Percentiles rank a stretch among this genome's conserved stretches.
These are phyloP conservation scores for Amylostereum areolatum DNA, from an alignment of 1,284 basidiomycete genomes.

Conservation along the genomic window DNA sequence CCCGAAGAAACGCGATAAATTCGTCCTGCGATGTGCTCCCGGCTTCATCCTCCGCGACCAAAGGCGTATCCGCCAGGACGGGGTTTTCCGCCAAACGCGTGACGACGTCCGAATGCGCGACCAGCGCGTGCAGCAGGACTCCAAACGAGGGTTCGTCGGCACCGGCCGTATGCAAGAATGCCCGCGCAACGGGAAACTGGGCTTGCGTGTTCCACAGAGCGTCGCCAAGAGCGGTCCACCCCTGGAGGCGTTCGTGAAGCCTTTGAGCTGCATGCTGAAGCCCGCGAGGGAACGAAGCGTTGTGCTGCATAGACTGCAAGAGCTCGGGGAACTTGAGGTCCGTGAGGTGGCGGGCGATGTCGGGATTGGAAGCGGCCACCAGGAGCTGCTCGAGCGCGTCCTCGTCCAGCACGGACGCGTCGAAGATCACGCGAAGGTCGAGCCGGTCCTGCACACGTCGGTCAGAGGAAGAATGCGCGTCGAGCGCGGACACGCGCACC, in stretches of 20 bases:
- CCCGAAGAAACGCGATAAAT: slow-evolving; percentile 57
- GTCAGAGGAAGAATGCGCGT: neutral
- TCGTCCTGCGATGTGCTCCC: slow-evolving; percentile 41
- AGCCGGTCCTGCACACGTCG: slow-evolving; percentile 40
- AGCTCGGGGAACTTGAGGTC: slow-evolving; percentile 34
- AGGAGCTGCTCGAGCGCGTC: slow-evolving; percentile 47
- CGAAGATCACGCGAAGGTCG: slow-evolving; percentile 49
- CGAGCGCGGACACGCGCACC: slow-evolving; percentile 22
- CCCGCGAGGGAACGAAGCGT: slow-evolving; percentile 31
- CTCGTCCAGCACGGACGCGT: slow-evolving; percentile 45
- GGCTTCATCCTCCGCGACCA: slow-evolving; percentile 22
- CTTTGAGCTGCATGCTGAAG: slow-evolving; percentile 37
- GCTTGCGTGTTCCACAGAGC: slow-evolving; percentile 47
- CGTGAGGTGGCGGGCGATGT: slow-evolving; percentile 46
- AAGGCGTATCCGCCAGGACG: slow-evolving; percentile 28
- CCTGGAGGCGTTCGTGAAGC: slow-evolving; percentile 42
- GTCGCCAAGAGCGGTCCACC: slow-evolving; percentile 59
- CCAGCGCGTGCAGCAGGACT: slow-evolving; percentile 64
- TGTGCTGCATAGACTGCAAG: slow-evolving; percentile 35
- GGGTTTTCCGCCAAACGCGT: slow-evolving; percentile 39
- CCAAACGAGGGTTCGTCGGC: slow-evolving; percentile 62
- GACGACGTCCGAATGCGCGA: slow-evolving; percentile 45
- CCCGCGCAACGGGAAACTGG: slow-evolving; percentile 41
- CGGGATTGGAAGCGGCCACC: slow-evolving; percentile 57
- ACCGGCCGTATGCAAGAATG: slow-evolving; percentile 51